These are phyloP conservation scores for Fusarium annulatum DNA, from an alignment of 2,329 filamentous ascomycete genomes.

Conservation along the genomic window DNA sequence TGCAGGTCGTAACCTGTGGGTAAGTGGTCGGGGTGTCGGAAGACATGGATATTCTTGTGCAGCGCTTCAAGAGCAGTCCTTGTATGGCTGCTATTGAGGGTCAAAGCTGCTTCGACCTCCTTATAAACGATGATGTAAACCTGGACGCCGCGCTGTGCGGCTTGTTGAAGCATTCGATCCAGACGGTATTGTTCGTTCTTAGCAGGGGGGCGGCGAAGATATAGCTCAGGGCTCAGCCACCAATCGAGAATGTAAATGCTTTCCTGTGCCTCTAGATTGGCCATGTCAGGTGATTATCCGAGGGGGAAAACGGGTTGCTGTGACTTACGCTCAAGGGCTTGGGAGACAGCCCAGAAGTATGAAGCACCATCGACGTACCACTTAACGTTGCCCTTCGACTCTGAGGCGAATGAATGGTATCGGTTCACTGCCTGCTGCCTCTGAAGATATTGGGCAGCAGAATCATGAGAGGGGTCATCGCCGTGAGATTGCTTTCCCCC, in stretches of 20 bases:
- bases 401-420: slow-evolving; percentile 77
- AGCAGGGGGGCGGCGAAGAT: slow-evolving; percentile 83
- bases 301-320: background rate
- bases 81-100: slow-evolving; percentile 57
- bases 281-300: slow-evolving; percentile 11
- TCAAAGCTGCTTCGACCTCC: slow-evolving; percentile 85
- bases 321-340: slow-evolving; percentile 73
- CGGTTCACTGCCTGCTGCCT: slow-evolving; percentile 61
- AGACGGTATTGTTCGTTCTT: slow-evolving; percentile 85
- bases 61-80: slow-evolving; percentile 19
- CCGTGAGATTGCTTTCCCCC: slow-evolving; percentile 6
- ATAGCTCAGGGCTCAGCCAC: slow-evolving; percentile 92
- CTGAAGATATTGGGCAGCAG: slow-evolving; percentile 48
- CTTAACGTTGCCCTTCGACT: slow-evolving; percentile 79
- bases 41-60: slow-evolving; percentile 65
- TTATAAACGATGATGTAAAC: slow-evolving; percentile 93
- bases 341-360: slow-evolving; percentile 87
- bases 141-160: slow-evolving; percentile 84
- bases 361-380: slow-evolving; percentile 89
- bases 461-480: background rate
- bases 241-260: slow-evolving; percentile 89
- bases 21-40: slow-evolving; percentile 89
- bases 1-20: slow-evolving; percentile 77
- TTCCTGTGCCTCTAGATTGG: slow-evolving; percentile 69
- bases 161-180: slow-evolving; percentile 83